Evolutionary conservation across 306 rosid genomes (phyloP).

Genomic region (Cucurbita pepo): DNA sequence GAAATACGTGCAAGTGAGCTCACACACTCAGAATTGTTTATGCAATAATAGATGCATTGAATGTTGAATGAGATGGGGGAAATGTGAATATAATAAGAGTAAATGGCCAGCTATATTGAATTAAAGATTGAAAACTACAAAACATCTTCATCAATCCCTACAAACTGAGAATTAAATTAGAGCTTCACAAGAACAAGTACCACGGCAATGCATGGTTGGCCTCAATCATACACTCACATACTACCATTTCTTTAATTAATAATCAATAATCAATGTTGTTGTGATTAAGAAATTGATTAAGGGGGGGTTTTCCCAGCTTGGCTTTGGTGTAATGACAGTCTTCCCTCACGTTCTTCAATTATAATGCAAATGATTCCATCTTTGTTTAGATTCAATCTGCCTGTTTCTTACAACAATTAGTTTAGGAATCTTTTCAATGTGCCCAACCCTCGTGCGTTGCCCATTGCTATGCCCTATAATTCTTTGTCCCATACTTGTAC

Average conservation of each 20-base stretch:
- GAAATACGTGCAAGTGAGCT: no score
- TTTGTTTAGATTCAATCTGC: not conserved
- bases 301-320: slow-evolving; percentile 33
- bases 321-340: slow-evolving; percentile 53
- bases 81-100: not conserved
- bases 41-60: not conserved
- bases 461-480: not conserved
- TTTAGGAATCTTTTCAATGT: not conserved
- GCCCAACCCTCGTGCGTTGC: not conserved
- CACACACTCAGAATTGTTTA: not conserved
- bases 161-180: not conserved
- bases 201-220: not conserved
- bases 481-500: no score
- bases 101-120: slow-evolving; percentile 13
- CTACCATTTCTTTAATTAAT: no score
- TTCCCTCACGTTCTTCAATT: slow-evolving; percentile 55
- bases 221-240: not conserved
- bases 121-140: slow-evolving; percentile 4
- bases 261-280: no score
- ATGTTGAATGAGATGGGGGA: not conserved
- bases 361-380: slow-evolving; percentile 1
- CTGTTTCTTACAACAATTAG: not conserved
- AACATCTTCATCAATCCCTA: not conserved
- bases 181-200: not conserved
- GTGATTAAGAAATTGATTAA: no score